Evolutionary conservation across 78 protist genomes (phyloP), one percentile per base, ranked within the genome.

Genomic region (Dictyostelium firmibasis): DNA sequence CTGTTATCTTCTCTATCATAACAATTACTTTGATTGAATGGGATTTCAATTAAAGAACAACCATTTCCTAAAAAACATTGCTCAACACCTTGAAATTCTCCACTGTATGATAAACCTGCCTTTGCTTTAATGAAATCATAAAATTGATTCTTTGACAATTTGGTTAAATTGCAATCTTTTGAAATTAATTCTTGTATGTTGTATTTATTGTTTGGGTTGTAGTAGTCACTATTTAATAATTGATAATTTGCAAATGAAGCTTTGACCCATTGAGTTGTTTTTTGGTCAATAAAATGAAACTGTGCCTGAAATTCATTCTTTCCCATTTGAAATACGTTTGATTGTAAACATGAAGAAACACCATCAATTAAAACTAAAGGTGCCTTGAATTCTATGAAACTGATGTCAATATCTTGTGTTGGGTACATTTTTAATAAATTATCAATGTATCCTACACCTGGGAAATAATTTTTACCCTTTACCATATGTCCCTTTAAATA

Each of bases 401-500:
- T 20, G 1, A 69, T 29, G 18, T 33, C 16, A 13, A 36, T 9
- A 78, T 78, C 64, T 11, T 38, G 64, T 2, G 23, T 8, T n/a
- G 79, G 35, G 2, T 35, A 41, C 23, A n/a, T 25, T 18, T 43
- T 50, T 18, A 84, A 38, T 23, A 84, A 27, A 67, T 67, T 74
- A 4, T 76, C 84, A 33, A 86, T n/a, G 62, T 76, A 86, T 13
- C 64, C 74, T 2, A 44, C 14, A n/a, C 92, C 92, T 35, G 84
- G 84, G 3, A 86, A 76, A 53, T 76, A 62, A 72, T 35, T 31
- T 36, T 62, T 75, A 13, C 81, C 76, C 8, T 75, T 36, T 11
- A 86, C 81, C 57, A 50, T 36, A 44, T 86, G 93, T 16, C 93
- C 93, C 35, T 86, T 86, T n/a, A 86, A 64, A 41, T 44, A 43